Conservation (phyloP, 805 yeast genomes). For the Naumovozyma baii region DNA sequence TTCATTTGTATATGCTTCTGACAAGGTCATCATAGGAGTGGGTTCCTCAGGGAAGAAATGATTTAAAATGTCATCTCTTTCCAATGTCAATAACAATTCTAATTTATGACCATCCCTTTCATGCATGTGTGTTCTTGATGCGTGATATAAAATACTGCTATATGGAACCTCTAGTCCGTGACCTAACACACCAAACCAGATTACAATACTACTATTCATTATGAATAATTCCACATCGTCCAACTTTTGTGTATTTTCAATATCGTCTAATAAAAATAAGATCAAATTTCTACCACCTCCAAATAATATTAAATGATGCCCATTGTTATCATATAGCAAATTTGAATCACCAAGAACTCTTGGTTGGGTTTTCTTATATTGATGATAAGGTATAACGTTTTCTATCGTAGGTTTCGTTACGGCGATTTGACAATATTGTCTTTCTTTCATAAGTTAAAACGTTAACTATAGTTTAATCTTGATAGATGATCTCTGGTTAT, state of each 20-base stretch:
- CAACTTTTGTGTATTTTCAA: slow-evolving; percentile 1
- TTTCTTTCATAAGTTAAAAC: slow-evolving; percentile 2
- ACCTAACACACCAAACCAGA: slow-evolving; percentile 32
- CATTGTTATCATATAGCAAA: neutral
- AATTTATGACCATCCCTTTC: slow-evolving; percentile 21
- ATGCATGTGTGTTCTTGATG: slow-evolving; percentile 10
- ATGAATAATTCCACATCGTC: slow-evolving; percentile 31
- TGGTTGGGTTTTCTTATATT: slow-evolving; percentile 27
- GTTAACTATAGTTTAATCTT: too few relatives aligned
- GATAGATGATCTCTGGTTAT: too few relatives aligned
- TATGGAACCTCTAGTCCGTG: slow-evolving; percentile 34
- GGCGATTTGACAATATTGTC: slow-evolving; percentile 17
- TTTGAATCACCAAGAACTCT: slow-evolving; percentile 8
- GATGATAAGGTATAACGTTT: slow-evolving; percentile 28
- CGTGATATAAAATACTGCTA: slow-evolving; percentile 27
- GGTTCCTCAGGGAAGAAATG: slow-evolving; percentile 15
- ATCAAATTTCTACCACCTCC: slow-evolving; percentile 36
- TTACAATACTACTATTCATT: slow-evolving; percentile 28
- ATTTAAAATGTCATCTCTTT: slow-evolving; percentile 18
- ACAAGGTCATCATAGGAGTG: neutral
- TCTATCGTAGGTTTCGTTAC: slow-evolving; percentile 30
- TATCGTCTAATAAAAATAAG: slow-evolving; percentile 12
- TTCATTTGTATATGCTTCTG: neutral
- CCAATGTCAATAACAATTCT: slow-evolving; percentile 22
- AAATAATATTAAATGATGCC: slow-evolving; percentile 24